Evolutionary conservation across 768 basidiomycete genomes (phyloP).

Genomic region (Terana coerulea): DNA sequence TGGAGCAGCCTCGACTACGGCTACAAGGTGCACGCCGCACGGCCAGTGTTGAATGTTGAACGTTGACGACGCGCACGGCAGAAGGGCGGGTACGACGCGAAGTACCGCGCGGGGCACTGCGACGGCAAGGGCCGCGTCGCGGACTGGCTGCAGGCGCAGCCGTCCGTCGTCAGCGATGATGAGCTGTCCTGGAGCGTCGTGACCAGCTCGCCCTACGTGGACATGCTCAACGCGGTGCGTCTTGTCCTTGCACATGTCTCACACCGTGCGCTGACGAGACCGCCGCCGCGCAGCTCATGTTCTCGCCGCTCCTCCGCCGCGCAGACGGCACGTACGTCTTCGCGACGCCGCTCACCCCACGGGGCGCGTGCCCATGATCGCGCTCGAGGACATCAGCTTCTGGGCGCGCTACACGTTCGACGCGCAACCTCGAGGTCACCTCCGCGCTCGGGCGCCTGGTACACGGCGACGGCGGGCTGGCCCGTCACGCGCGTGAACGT

Average conservation of each 20-base stretch:
- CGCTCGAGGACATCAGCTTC: slow-evolving; percentile 26
- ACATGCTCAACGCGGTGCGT: slow-evolving; percentile 15
- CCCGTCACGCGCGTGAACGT: not conserved
- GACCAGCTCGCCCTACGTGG: slow-evolving; percentile 13
- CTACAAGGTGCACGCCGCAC: slow-evolving; percentile 29
- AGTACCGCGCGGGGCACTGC: slow-evolving; percentile 26
- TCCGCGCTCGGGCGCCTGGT: slow-evolving; percentile 20
- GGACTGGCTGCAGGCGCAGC: slow-evolving; percentile 1
- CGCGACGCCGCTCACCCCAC: slow-evolving; percentile 20
- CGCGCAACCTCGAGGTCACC: slow-evolving; percentile 23
- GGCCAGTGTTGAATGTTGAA: slow-evolving; percentile 19
- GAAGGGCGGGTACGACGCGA: not conserved
- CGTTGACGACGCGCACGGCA: not conserved
- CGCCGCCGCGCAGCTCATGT: slow-evolving; percentile 1
- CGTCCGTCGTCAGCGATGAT: slow-evolving; percentile 3
- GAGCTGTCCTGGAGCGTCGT: slow-evolving; percentile 5
- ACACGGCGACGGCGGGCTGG: slow-evolving; percentile 17
- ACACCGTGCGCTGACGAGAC: slow-evolving; percentile 7
- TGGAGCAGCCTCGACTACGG: slow-evolving; percentile 38
- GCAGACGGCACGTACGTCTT: slow-evolving; percentile 28
- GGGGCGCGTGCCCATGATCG: slow-evolving; percentile 24
- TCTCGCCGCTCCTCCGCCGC: slow-evolving; percentile 18
- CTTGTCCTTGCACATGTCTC: not conserved
- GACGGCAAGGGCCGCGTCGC: slow-evolving; percentile 12
- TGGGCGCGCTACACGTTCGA: slow-evolving; percentile 28